Base-by-base conservation (phyloP, 2,329 filamentous ascomycete species). In the Monosporascus ibericus region DNA sequence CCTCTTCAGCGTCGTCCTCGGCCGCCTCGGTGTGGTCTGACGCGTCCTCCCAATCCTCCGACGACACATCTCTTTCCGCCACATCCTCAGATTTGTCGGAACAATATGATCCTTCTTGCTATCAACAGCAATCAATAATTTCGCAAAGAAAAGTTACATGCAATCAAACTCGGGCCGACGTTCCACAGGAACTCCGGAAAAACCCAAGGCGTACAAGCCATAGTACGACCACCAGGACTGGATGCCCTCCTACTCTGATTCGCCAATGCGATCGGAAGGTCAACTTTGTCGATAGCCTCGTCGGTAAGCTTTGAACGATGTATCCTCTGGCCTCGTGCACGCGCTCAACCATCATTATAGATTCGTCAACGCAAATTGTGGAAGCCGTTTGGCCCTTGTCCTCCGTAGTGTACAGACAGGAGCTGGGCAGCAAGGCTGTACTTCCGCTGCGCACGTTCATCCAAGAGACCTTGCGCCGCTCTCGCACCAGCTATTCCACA, bases 341-440 rank as follows among this genome's bases (percentile, higher is more conserved):
- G 50, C 56, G 64, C 69, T 72, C 63, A 72, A 71, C 59, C 53
- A 52, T 48, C 51, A 57, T 56, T 65, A 61, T 68, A 96, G 92
- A 96, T 83, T 95, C 92, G 63, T 94, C 94, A 50, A 94, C 94
- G 51, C 90, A 96, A 72, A 95, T 97, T 70, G 92, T 99, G 48
- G 91, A 96, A 76, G 89, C 88, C 50, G 96, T 99, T 65, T 99
- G 94, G 94, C 92, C 94, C 46, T 79, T 92, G 44, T 95, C 92
- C 51, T 92, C 90, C 54, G 84, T 87, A 37, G 81, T 87, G 53
- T 88, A 88, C 70, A 85, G 86, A 63, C 85, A 79, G 63, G 88
- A 92, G 66, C 75, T 81, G 58, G 85, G 83, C 54, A 80, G 80
- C 66, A 90, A 88, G 68, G 84, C 87, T 49, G 88, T 96, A 55